phyloP scores from a whole-genome alignment of 176 grass and related monocot species.

The Guadua angustifolia region DNA sequence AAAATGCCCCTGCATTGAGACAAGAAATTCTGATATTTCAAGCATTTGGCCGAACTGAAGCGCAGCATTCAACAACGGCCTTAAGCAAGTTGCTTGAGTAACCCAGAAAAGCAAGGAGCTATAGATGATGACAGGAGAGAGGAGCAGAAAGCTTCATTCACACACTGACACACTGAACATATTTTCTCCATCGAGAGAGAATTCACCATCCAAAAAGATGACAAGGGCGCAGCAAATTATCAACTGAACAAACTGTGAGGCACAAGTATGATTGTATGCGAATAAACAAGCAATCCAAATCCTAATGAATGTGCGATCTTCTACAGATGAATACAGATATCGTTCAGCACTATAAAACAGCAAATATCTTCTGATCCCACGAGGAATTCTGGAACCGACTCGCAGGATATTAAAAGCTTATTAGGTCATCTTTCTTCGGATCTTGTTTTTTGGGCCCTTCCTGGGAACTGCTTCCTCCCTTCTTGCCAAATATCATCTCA shows the following conservation, averaged over 20 bases:
- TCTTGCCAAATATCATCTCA: constrained; percentile 97
- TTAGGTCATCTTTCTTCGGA: constrained; percentile 76
- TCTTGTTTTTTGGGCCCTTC: constrained; percentile 61
- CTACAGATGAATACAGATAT: constrained; percentile 45
- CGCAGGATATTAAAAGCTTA: constrained; percentile 62
- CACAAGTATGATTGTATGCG: constrained; percentile 33
- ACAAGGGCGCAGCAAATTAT: constrained; percentile 17
- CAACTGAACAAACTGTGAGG: constrained; percentile 32
- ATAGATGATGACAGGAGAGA: background rate
- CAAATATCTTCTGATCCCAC: constrained; percentile 32
- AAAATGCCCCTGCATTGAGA: background rate
- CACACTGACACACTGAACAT: background rate
- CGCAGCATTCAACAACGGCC: background rate
- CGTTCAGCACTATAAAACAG: constrained; percentile 44
- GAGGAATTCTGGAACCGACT: background rate
- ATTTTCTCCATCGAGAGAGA: background rate
- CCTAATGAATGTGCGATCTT: constrained; percentile 50
- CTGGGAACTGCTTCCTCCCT: constrained; percentile 65
- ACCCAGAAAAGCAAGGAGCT: background rate
- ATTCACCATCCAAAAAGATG: constrained; percentile 31
- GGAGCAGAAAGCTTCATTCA: background rate
- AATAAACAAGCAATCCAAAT: constrained; percentile 51
- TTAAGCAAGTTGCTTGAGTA: background rate
- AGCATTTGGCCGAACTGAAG: background rate
- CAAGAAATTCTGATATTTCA: background rate